Base-by-base conservation (phyloP, 2,329 filamentous ascomycete species). In the Juglanconis oblonga region DNA sequence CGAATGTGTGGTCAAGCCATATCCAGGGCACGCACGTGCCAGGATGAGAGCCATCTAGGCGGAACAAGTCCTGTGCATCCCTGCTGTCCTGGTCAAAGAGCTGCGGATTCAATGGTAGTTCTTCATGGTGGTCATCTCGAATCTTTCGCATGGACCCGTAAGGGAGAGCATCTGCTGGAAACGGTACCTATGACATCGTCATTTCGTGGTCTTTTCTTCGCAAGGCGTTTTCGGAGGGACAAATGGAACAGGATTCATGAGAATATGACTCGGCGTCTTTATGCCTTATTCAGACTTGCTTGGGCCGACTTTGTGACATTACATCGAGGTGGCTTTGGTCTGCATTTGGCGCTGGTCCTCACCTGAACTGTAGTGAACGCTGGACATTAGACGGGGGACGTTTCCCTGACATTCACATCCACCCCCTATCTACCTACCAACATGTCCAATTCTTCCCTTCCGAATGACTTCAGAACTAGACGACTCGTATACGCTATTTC, bases 191-290 rank as follows among this genome's bases (percentile, higher is more conserved):
- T 44, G 47, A 40, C 38, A 17, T 45, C 29, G 38, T 45, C 38
- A 42, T 52, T 49, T 45, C 55, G 6, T 45, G 55, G 31, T 57
- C 36, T 51, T 57, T 52, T 52, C 55, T 35, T 52, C 8, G 55
- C 55, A 57, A 45, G 55, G 55, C 55, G 55, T 57, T 57, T 33
- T 52, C 10, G 47, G 55, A 52, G 35, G 47, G 31, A 44, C 36
- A 44, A 51, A 44, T 13, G 36, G 55, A 36, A 44, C 45, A 51
- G 47, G 55, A 42, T 36, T n/a, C 31, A 52, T 52, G 17, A 45
- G 38, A 57, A 45, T 45, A 29, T 48, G 38, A 57, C 29, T 49
- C 29, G 24, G 55, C 45, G 45, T 36, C 42, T n/a, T 50, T 24
- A 8, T 6, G 55, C 35, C 33, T 29, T 40, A 14, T 33, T 31